Conservation (phyloP, 2,329 filamentous ascomycete genomes). For the Hypoxylon sp. region DNA sequence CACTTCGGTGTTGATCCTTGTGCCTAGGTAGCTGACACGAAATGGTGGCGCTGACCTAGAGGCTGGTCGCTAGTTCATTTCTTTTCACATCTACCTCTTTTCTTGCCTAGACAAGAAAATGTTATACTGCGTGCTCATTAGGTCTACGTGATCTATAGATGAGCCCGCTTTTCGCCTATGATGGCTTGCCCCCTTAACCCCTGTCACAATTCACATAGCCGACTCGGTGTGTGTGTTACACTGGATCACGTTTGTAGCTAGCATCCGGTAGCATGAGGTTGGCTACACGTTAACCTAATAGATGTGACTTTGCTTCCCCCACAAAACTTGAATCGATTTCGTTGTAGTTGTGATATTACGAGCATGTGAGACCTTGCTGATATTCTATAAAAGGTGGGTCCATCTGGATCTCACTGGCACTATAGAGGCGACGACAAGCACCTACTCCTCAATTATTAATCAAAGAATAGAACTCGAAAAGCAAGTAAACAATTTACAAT, state of each 20-base stretch:
- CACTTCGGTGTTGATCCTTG: constrained; percentile 45
- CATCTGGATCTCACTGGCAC: background rate
- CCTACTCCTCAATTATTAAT: too few species aligned
- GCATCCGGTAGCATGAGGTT: background rate
- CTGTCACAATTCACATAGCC: background rate
- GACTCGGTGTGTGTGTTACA: background rate
- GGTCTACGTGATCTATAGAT: background rate
- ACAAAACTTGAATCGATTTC: background rate
- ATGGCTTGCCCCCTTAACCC: background rate
- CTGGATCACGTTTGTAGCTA: background rate
- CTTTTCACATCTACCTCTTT: background rate
- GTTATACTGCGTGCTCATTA: background rate
- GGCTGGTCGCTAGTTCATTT: background rate
- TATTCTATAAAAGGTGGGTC: background rate
- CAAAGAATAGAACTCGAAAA: too few species aligned
- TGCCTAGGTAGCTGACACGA: constrained; percentile 4
- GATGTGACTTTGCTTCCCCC: background rate
- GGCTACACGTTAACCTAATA: background rate
- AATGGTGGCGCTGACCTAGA: background rate
- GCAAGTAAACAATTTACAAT: too few species aligned
- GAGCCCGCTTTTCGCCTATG: constrained; percentile 52
- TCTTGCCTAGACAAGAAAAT: background rate
- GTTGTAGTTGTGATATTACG: background rate
- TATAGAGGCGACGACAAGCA: too few species aligned
- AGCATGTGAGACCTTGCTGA: background rate